phyloP scores from a whole-genome alignment of 192 early-diverging fungal genomes.

The Phycomyces nitens region DNA sequence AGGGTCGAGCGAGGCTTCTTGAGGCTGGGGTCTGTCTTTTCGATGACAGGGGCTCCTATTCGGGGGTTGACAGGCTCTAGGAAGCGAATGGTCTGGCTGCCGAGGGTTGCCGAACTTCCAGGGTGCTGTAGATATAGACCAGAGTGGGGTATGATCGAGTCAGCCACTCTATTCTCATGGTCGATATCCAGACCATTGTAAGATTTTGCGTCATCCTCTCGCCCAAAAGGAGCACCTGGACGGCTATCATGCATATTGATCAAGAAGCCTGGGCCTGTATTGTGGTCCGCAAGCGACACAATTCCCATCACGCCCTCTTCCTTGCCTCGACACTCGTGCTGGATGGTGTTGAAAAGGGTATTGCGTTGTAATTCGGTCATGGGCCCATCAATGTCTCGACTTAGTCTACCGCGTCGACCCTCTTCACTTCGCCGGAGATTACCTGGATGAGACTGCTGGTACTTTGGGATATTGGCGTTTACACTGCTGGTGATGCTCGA shows the following conservation, averaged over 20 bases:
- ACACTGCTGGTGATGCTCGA: constrained; percentile 14
- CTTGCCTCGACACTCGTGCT: constrained; percentile 5
- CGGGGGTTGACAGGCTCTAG: constrained; percentile 34
- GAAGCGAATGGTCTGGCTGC: constrained; percentile 29
- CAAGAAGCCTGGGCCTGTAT: constrained; percentile 3
- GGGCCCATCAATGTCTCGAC: background rate
- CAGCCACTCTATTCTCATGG: background rate
- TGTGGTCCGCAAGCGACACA: constrained; percentile 1
- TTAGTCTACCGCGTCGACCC: constrained; percentile 8
- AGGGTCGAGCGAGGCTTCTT: background rate
- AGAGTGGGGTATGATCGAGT: background rate
- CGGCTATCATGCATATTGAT: constrained; percentile 12
- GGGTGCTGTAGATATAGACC: background rate
- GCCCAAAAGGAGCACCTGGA: background rate
- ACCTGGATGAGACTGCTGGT: constrained; percentile 20
- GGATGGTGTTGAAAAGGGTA: constrained; percentile 28
- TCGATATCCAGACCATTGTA: background rate
- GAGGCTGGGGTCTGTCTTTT: background rate
- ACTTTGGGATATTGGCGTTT: constrained; percentile 14
- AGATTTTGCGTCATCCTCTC: background rate
- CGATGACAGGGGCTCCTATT: background rate
- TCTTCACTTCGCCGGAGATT: constrained; percentile 19
- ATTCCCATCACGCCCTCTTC: background rate
- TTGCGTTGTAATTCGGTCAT: constrained; percentile 26
- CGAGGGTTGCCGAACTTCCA: constrained; percentile 12